Percentiles rank a stretch among this genome's conserved stretches.
These are phyloP conservation scores for Handroanthus guayacan DNA, from an alignment of 257 asterid genomes.

Conservation along the genomic window DNA sequence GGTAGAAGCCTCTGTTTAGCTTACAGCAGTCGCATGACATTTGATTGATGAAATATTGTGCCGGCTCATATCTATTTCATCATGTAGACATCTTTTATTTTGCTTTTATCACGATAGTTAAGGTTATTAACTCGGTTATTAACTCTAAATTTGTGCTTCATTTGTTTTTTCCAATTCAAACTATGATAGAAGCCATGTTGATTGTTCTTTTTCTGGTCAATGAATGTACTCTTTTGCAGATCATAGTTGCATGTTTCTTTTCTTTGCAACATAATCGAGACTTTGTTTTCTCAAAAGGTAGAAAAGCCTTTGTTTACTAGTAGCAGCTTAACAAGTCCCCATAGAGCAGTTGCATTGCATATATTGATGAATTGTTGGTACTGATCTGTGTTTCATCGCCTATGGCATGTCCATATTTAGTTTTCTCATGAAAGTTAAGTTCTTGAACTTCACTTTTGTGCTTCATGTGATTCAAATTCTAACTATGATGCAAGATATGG, in stretches of 20 bases:
- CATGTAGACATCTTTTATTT: too few relatives aligned
- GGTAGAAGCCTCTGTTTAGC: background rate
- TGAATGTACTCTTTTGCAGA: background rate
- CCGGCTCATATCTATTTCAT: too few relatives aligned
- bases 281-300: too few relatives aligned
- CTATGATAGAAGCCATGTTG: background rate
- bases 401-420: background rate
- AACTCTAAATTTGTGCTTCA: background rate
- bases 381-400: too few relatives aligned
- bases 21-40: too few relatives aligned
- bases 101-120: background rate
- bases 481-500: background rate
- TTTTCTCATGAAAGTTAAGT: background rate
- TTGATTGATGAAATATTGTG: background rate
- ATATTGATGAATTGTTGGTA: background rate
- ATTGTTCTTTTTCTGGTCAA: background rate
- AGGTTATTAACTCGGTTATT: background rate
- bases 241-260: too few relatives aligned
- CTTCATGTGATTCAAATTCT: background rate
- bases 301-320: background rate
- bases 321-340: too few relatives aligned
- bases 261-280: too few relatives aligned
- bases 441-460: background rate
- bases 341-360: too few relatives aligned
- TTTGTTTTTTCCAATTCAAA: background rate